These are phyloP conservation scores for Capsicum chinense DNA, from an alignment of 257 asterid genomes.

Conservation along the genomic window DNA sequence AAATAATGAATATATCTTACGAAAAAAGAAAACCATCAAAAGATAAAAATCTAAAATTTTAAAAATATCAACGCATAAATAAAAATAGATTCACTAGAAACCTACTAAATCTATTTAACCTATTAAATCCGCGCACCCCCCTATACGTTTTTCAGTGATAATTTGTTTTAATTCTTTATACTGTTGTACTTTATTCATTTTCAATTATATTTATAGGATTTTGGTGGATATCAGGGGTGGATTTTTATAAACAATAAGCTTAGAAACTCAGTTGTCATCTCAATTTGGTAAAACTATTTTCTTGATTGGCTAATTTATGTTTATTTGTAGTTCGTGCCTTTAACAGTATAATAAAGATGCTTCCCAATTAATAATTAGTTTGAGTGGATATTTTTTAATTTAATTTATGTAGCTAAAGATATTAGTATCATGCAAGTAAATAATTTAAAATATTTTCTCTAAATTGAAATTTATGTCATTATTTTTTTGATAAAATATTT, in stretches of 20 bases:
- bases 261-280: not conserved
- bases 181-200: no score
- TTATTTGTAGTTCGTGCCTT: conserved; percentile 13
- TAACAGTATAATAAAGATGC: not conserved
- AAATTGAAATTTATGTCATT: conserved; percentile 14
- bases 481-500: conserved; percentile 4
- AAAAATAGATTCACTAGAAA: no score
- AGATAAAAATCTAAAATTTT: no score
- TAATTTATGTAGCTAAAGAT: not conserved
- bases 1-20: no score
- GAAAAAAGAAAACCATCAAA: no score
- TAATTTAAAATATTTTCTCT: conserved; percentile 11
- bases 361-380: not conserved
- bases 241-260: not conserved
- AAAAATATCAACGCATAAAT: no score
- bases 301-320: conserved; percentile 15
- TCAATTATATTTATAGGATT: no score
- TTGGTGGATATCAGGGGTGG: no score
- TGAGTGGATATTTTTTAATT: not conserved
- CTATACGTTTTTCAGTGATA: no score
- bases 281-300: not conserved
- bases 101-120: no score
- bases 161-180: no score
- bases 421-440: not conserved
- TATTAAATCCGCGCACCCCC: no score